Percentiles rank a stretch among this genome's conserved stretches.
Conservation (phyloP, 768 basidiomycete species). For the Coprinellus micaceus region DNA sequence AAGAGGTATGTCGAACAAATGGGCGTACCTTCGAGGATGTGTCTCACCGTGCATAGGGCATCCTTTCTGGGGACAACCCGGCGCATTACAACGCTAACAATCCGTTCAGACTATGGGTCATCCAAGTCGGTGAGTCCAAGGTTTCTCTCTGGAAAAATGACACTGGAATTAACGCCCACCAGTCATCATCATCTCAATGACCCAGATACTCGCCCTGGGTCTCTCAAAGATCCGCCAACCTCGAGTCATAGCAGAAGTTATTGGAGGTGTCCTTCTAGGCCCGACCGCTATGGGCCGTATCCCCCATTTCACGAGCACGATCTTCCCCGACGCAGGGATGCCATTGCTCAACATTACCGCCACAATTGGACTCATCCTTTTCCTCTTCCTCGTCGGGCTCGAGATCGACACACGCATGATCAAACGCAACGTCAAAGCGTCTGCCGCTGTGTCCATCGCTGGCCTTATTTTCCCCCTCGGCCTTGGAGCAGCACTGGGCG, state of each 20-base stretch:
- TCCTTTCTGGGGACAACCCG: slow-evolving; percentile 78
- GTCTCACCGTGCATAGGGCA: slow-evolving; percentile 42
- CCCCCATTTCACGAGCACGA: slow-evolving; percentile 58
- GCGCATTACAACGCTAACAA: slow-evolving; percentile 54
- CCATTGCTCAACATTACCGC: slow-evolving; percentile 66
- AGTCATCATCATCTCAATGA: slow-evolving; percentile 81
- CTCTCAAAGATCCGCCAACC: slow-evolving; percentile 79
- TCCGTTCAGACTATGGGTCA: slow-evolving; percentile 74
- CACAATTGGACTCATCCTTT: slow-evolving; percentile 72
- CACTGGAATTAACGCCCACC: slow-evolving; percentile 11
- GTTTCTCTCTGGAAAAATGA: neutral
- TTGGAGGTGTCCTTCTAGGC: slow-evolving; percentile 86
- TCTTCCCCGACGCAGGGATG: slow-evolving; percentile 54
- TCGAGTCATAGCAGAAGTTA: slow-evolving; percentile 89
- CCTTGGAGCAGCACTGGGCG: slow-evolving; percentile 68
- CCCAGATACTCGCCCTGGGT: slow-evolving; percentile 64
- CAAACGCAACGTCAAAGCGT: slow-evolving; percentile 56
- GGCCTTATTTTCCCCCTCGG: slow-evolving; percentile 80
- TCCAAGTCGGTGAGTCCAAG: slow-evolving; percentile 57
- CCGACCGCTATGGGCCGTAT: slow-evolving; percentile 76
- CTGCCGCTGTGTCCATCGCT: slow-evolving; percentile 56
- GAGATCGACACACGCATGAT: slow-evolving; percentile 77
- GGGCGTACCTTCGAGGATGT: too few relatives aligned
- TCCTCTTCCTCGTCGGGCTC: slow-evolving; percentile 80
- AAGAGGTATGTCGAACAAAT: slow-evolving; percentile 34